A percentile compares a stretch with the other conserved stretches of the same genome.
Conservation (phyloP, 1,139 yeast genomes). For the Yamadazyma friedrichii region DNA sequence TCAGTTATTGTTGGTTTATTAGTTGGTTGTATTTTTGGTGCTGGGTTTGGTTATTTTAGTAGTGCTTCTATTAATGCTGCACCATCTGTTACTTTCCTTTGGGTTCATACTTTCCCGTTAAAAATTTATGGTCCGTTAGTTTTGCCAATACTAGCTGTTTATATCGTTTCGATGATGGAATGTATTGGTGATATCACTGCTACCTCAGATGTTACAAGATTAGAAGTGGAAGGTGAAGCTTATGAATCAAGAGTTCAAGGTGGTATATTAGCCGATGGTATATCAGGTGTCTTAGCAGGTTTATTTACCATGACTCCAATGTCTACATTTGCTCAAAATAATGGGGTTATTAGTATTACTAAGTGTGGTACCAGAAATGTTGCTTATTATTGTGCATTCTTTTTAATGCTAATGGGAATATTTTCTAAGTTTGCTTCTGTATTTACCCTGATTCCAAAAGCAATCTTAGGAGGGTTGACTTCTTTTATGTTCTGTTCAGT, state of each 20-base stretch:
- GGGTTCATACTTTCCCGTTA: constrained; percentile 83
- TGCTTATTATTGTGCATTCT: constrained; percentile 88
- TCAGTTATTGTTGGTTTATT: constrained; percentile 82
- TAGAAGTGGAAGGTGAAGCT: constrained; percentile 74
- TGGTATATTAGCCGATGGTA: constrained; percentile 81
- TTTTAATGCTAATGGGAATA: constrained; percentile 79
- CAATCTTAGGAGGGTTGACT: constrained; percentile 92
- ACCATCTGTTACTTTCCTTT: constrained; percentile 79
- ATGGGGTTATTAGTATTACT: constrained; percentile 88
- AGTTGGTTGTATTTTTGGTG: constrained; percentile 88
- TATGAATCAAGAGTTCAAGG: constrained; percentile 90
- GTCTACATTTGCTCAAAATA: constrained; percentile 90
- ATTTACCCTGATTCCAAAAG: constrained; percentile 75
- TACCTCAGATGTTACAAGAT: constrained; percentile 83
- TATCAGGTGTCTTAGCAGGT: constrained; percentile 71
- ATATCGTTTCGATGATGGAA: constrained; percentile 80
- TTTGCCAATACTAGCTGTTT: constrained; percentile 79
- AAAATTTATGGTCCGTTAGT: constrained; percentile 79
- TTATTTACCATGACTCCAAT: constrained; percentile 77
- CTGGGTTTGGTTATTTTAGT: constrained; percentile 82
- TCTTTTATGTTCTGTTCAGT: constrained; percentile 85
- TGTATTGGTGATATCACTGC: constrained; percentile 94
- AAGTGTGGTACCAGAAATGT: constrained; percentile 85
- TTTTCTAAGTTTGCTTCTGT: constrained; percentile 91
- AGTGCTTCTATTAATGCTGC: constrained; percentile 57